phyloP scores from a whole-genome alignment of 352 stramenopile species.

The Globisporangium splendens region DNA sequence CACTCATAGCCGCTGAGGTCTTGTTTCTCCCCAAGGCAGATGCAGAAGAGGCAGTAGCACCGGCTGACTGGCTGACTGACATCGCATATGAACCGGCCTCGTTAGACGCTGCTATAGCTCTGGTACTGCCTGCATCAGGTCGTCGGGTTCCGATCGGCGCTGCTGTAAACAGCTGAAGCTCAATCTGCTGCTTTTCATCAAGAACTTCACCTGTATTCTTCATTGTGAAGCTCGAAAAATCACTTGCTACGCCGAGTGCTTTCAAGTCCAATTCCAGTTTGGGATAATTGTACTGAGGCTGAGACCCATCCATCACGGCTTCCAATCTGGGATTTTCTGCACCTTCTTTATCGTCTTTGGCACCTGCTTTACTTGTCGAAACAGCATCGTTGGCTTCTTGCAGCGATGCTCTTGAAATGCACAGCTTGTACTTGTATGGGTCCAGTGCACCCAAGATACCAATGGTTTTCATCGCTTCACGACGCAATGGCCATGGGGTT shows the following conservation, averaged over 20 bases:
- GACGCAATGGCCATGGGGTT: slow-evolving; percentile 89
- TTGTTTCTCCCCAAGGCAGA: slow-evolving; percentile 26
- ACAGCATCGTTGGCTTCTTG: slow-evolving; percentile 61
- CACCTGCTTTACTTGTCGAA: slow-evolving; percentile 23
- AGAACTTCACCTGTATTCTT: slow-evolving; percentile 55
- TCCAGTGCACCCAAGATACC: slow-evolving; percentile 95
- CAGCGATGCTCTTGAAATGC: slow-evolving; percentile 61
- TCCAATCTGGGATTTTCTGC: not conserved
- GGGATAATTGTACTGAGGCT: slow-evolving; percentile 36
- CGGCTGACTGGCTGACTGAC: slow-evolving; percentile 19
- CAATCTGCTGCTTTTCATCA: slow-evolving; percentile 87
- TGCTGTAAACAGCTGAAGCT: slow-evolving; percentile 82
- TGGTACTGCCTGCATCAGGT: slow-evolving; percentile 22
- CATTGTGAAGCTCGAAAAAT: slow-evolving; percentile 52
- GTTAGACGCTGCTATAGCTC: slow-evolving; percentile 3
- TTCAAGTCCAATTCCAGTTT: slow-evolving; percentile 59
- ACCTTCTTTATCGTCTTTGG: slow-evolving; percentile 13
- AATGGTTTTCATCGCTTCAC: slow-evolving; percentile 96
- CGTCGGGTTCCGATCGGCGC: slow-evolving; percentile 82
- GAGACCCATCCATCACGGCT: not conserved
- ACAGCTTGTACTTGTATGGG: slow-evolving; percentile 93
- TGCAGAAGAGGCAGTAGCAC: slow-evolving; percentile 12
- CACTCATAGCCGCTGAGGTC: slow-evolving; percentile 7
- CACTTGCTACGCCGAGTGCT: slow-evolving; percentile 47
- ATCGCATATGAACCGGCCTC: slow-evolving; percentile 10